A percentile compares a stretch with the other conserved stretches of the same genome.
Evolutionary conservation across 1,284 basidiomycete genomes (phyloP).

Genomic region (Puccinia hordei): DNA sequence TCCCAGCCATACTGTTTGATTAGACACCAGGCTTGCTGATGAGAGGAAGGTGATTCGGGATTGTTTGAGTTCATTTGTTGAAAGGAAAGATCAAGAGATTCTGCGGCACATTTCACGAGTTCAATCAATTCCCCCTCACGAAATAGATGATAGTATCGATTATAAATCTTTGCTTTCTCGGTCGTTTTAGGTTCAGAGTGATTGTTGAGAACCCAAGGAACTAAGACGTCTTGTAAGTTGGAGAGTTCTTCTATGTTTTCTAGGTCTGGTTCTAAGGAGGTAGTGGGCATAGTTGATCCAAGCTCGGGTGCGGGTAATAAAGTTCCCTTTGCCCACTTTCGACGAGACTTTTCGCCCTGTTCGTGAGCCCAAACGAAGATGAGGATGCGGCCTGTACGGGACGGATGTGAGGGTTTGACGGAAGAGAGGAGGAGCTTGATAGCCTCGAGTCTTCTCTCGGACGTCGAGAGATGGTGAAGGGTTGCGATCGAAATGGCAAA

Average conservation of each 20-base stretch:
- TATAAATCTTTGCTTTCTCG: slow-evolving; percentile 53
- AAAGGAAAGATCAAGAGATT: slow-evolving; percentile 38
- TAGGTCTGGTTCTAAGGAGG: not conserved
- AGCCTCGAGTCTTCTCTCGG: slow-evolving; percentile 69
- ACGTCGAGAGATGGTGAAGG: slow-evolving; percentile 85
- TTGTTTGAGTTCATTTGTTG: not conserved
- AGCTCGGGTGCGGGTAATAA: slow-evolving; percentile 52
- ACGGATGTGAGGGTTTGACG: slow-evolving; percentile 36
- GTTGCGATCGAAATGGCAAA: slow-evolving; percentile 93
- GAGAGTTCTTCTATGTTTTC: not conserved
- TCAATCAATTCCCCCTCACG: slow-evolving; percentile 71
- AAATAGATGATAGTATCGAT: slow-evolving; percentile 94
- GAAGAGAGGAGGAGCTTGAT: slow-evolving; percentile 63
- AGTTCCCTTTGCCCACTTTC: slow-evolving; percentile 38
- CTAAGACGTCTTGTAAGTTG: slow-evolving; percentile 67
- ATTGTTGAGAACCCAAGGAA: slow-evolving; percentile 67
- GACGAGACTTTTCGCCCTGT: slow-evolving; percentile 66
- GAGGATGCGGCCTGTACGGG: slow-evolving; percentile 62
- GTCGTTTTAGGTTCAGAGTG: not conserved
- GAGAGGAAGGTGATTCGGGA: not conserved
- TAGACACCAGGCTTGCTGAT: slow-evolving; percentile 1
- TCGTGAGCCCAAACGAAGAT: slow-evolving; percentile 99
- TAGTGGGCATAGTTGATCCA: slow-evolving; percentile 32
- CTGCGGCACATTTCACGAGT: slow-evolving; percentile 69
- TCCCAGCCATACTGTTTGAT: slow-evolving; percentile 42